Percentiles rank a stretch among this genome's conserved stretches.
These are phyloP conservation scores for Exophiala calicioides DNA, from an alignment of 2,329 filamentous ascomycete species.

Conservation along the genomic window DNA sequence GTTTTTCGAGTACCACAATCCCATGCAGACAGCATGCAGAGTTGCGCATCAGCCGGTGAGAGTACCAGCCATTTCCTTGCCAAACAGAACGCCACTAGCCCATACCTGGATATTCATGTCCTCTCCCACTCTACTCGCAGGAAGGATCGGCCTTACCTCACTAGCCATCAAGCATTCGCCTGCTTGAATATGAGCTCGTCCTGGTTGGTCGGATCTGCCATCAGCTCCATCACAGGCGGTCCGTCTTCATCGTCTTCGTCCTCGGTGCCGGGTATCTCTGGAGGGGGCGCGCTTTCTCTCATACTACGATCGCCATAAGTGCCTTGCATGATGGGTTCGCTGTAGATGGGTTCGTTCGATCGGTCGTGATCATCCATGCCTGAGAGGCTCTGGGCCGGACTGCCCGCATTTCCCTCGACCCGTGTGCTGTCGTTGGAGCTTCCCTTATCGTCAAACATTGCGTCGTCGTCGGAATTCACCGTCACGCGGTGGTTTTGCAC, in stretches of 20 bases:
- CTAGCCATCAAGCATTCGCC: not conserved
- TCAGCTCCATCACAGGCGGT: slow-evolving; percentile 26
- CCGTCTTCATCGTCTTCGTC: slow-evolving; percentile 28
- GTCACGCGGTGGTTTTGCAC: slow-evolving; percentile 10
- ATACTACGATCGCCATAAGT: slow-evolving; percentile 12
- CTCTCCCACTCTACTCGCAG: not conserved
- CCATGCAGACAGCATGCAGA: too few relatives aligned
- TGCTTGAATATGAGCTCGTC: slow-evolving; percentile 18
- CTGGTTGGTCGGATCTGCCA: slow-evolving; percentile 21
- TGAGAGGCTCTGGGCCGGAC: slow-evolving; percentile 15
- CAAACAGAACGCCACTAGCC: too few relatives aligned
- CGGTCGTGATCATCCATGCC: slow-evolving; percentile 11
- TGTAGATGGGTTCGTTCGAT: slow-evolving; percentile 14
- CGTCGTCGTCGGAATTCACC: slow-evolving; percentile 25
- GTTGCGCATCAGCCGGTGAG: too few relatives aligned
- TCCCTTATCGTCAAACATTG: slow-evolving; percentile 20
- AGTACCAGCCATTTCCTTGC: too few relatives aligned
- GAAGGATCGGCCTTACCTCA: too few relatives aligned
- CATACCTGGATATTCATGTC: too few relatives aligned
- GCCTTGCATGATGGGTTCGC: slow-evolving; percentile 14
- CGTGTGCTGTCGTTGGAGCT: slow-evolving; percentile 28
- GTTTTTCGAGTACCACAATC: too few relatives aligned
- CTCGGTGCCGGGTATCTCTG: slow-evolving; percentile 18
- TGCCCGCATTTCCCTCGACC: slow-evolving; percentile 23
- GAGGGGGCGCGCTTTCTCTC: slow-evolving; percentile 30